A percentile compares a stretch with the other conserved stretches of the same genome.
phyloP scores from a whole-genome alignment of 768 basidiomycete species.

The Collybiopsis luxurians region DNA sequence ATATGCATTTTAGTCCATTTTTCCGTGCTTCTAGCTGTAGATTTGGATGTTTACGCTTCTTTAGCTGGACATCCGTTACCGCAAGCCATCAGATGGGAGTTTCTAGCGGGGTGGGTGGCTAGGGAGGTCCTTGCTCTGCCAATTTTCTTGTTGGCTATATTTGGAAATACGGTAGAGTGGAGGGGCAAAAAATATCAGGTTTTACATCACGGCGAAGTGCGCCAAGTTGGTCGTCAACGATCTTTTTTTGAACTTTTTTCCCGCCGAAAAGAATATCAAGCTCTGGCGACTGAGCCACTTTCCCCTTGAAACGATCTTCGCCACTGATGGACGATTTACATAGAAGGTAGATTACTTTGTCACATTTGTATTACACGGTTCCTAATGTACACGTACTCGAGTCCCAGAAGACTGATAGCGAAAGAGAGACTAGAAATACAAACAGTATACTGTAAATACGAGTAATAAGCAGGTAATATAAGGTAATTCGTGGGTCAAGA shows the following conservation, averaged over 20 bases:
- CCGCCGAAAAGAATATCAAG: constrained; percentile 32
- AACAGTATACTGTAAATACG: neutral
- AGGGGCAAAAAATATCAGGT: constrained; percentile 79
- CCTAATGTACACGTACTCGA: neutral
- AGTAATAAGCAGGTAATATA: neutral
- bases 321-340: neutral
- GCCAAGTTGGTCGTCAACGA: constrained; percentile 21
- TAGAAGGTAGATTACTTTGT: neutral
- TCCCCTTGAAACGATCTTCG: neutral
- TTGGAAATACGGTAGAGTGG: constrained; percentile 85
- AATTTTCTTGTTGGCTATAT: constrained; percentile 80
- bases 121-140: constrained; percentile 87
- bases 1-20: constrained; percentile 61
- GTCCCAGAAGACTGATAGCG: neutral
- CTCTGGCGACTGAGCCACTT: constrained; percentile 19
- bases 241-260: constrained; percentile 22
- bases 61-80: constrained; percentile 67
- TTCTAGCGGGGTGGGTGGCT: constrained; percentile 73
- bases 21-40: constrained; percentile 68
- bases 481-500: neutral
- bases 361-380: neutral
- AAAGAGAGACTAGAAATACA: neutral
- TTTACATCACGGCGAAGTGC: constrained; percentile 69
- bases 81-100: constrained; percentile 45
- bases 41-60: constrained; percentile 79